Evolutionary conservation across 495 filamentous ascomycete genomes (phyloP), one percentile per base, ranked within the genome.

Genomic region (Penicillium canariense): DNA sequence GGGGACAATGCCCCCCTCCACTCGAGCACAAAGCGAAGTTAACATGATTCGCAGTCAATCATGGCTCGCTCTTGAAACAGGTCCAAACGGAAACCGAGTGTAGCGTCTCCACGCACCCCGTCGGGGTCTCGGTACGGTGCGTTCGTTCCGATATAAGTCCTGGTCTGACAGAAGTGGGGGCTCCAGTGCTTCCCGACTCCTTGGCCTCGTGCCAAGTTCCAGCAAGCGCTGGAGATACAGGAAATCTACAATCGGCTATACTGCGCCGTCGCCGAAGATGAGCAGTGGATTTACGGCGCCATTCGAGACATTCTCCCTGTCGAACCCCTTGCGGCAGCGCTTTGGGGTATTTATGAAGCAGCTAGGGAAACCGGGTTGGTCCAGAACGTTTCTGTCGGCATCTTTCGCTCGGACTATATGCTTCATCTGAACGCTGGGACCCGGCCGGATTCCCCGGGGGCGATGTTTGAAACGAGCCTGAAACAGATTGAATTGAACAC

Each of bases 401-500:
- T 96, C 30, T 96, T 94, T 70, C 84, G 91, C 32, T 96, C 91
- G 3, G 91, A 96, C 62, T 96, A 96, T 69, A 93, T 96, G 88
- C 82, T 95, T 36, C 89, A 95, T 63, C 12, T 50, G 18, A 39
- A 31, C 10, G 45, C 34, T 17, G 22, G 22, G 0, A 22, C 8
- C 2, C 10, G 10, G 18, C 14, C 52, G 2, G 14, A 32, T 8
- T 52, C 44, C 17, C 35, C 25, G 25, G 22, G 12, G 4, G 18
- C 17, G 2, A 2, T 57, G 0, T 51, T 36, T 14, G 44, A 54
- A 42, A 50, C 48, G 4, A 76, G 75, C 18, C 77, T 94, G 59
- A 92, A 90, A 67, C 91, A 96, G 69, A 88, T 96, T 25, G 91
- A 96, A 63, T 93, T 96, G 74, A 95, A 96, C 73, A 92, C 90